Evolutionary conservation across 805 yeast species (phyloP).

Genomic region (Metschnikowia lachancei): DNA sequence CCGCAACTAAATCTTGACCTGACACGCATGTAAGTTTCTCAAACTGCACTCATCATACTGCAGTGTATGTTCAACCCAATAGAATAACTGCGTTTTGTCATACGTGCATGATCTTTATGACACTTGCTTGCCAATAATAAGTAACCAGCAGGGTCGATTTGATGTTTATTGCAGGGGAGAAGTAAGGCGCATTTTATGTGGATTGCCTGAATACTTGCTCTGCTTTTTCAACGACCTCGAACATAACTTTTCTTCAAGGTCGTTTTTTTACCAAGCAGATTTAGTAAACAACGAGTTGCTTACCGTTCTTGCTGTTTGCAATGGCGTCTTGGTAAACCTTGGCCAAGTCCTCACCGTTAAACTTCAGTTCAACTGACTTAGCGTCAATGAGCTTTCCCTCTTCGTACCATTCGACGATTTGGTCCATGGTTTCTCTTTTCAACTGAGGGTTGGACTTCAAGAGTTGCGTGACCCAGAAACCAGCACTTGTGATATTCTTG

Average conservation of each 20-base stretch:
- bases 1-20: no score
- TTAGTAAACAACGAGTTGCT: constrained; percentile 34
- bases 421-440: constrained; percentile 35
- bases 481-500: constrained; percentile 79
- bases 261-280: neutral
- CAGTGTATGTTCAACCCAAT: neutral
- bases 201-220: no score
- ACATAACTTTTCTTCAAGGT: no score
- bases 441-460: constrained; percentile 35
- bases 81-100: neutral
- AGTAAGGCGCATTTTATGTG: no score
- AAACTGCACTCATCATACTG: neutral
- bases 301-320: constrained; percentile 35
- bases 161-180: no score
- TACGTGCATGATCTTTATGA: neutral
- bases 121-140: neutral
- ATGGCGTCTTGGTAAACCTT: constrained; percentile 31
- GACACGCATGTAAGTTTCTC: neutral
- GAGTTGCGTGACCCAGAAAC: constrained; percentile 84
- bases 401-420: constrained; percentile 43
- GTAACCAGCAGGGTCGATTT: neutral
- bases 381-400: constrained; percentile 38
- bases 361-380: constrained; percentile 32
- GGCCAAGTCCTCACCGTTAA: constrained; percentile 26
- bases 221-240: no score